Evolutionary conservation across 1,139 yeast genomes (phyloP).

Genomic region (Meyerozyma sp.): DNA sequence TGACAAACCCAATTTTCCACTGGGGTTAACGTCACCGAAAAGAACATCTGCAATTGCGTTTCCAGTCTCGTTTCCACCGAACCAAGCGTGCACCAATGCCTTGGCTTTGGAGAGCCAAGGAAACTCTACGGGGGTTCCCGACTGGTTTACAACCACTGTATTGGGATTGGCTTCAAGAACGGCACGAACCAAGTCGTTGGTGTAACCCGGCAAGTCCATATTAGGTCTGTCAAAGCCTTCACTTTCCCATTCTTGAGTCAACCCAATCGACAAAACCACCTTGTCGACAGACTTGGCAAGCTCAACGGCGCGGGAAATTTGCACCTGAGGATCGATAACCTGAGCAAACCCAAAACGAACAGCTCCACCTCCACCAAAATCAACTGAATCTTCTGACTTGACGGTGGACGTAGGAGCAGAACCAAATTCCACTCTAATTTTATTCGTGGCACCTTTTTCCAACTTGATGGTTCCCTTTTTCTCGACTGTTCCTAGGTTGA

Average conservation of each 20-base stretch:
- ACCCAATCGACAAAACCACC: conserved; percentile 40
- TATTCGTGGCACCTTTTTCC: conserved; percentile 38
- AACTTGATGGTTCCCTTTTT: conserved; percentile 33
- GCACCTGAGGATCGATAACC: conserved; percentile 19
- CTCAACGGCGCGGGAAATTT: conserved; percentile 33
- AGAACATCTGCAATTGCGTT: conserved; percentile 24
- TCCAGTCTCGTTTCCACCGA: conserved; percentile 19
- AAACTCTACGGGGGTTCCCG: conserved; percentile 10
- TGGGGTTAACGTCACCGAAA: conserved; percentile 24
- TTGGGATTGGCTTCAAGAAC: conserved; percentile 5
- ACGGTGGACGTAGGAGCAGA: conserved; percentile 41
- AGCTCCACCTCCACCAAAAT: conserved; percentile 25
- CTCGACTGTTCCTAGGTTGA: conserved; percentile 47
- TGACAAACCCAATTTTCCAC: conserved; percentile 21
- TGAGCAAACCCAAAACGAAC: conserved; percentile 24
- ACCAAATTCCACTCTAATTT: conserved; percentile 46
- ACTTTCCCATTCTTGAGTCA: conserved; percentile 44
- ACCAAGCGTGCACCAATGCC: conserved; percentile 11
- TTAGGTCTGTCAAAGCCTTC: conserved; percentile 44
- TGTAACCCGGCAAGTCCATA: conserved; percentile 19
- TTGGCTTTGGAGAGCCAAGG: conserved; percentile 8
- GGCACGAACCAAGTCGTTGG: conserved; percentile 7
- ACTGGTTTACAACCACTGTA: conserved; percentile 7
- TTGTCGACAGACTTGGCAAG: conserved; percentile 42
- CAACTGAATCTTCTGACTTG: conserved; percentile 13